These are phyloP conservation scores for Backusella australiensis DNA, from an alignment of 192 early-diverging fungal genomes.

Conservation along the genomic window DNA sequence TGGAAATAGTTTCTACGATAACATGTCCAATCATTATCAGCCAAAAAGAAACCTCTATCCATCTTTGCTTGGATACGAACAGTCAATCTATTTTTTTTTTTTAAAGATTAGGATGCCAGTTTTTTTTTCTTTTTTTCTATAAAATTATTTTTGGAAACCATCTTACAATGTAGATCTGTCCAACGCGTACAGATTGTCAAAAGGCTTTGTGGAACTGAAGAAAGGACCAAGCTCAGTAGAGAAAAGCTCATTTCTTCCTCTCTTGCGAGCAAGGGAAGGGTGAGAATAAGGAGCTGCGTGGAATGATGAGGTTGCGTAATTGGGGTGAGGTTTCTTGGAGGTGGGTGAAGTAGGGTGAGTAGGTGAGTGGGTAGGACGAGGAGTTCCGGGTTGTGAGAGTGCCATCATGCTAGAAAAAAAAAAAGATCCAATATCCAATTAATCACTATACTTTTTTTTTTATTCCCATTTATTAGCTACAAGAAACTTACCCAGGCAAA, in stretches of 20 bases:
- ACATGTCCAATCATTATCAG: constrained; percentile 89
- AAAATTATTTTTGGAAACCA: background rate
- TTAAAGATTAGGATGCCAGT: background rate
- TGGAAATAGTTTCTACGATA: constrained; percentile 95
- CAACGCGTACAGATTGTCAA: constrained; percentile 60
- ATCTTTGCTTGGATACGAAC: constrained; percentile 70
- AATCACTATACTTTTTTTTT: background rate
- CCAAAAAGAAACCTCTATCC: constrained; percentile 91
- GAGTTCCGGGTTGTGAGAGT: constrained; percentile 26
- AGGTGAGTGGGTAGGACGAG: constrained; percentile 12
- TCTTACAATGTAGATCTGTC: constrained; percentile 53
- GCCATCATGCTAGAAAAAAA: constrained; percentile 25
- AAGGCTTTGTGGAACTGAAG: constrained; percentile 67
- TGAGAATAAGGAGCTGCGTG: constrained; percentile 26
- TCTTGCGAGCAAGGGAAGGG: constrained; percentile 30
- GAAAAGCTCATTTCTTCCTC: constrained; percentile 41
- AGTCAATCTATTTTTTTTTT: constrained; percentile 13
- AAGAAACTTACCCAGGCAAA: constrained; percentile 27
- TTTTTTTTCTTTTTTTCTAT: background rate
- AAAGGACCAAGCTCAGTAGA: constrained; percentile 60
- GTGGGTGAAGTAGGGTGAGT: constrained; percentile 9
- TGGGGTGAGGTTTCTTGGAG: constrained; percentile 9
- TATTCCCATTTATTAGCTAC: background rate
- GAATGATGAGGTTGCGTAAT: constrained; percentile 14
- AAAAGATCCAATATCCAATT: background rate